Base-by-base conservation (phyloP, 208 protist species). In the Tritrichomonas musculus region DNA sequence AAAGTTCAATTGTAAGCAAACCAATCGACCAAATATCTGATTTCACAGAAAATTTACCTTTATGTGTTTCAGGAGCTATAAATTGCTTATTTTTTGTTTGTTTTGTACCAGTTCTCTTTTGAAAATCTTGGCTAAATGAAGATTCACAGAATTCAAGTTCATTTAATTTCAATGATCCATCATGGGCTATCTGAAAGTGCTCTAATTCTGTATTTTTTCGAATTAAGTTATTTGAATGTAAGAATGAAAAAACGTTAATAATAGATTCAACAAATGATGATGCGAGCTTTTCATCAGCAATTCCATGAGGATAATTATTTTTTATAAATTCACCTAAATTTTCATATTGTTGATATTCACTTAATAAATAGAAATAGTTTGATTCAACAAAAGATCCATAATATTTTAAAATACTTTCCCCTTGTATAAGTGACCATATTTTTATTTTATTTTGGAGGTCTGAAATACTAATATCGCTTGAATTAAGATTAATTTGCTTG, bases 1-100 rank as follows among this genome's bases (percentile, higher is more conserved):
- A 94, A 2, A 96, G 64, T 92, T 96, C 96, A n/a, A 96, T 94
- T 1, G 95, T 94, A 1, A 93, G 95, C 60, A 96, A 96, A 27
- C 96, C 96, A 36, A 96, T 60, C 27, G 94, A 94, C 96, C 96
- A 96, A 27, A 96, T 94, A 93, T 96, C 96, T 33, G 94, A 93
- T 57, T 95, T 96, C 20, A 60, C 36, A 65, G 95, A 69, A 49
- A 3, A 44, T 47, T 60, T 55, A 36, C 94, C 55, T 27, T 73
- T 94, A 72, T 95, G 95, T 9, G 96, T 93, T 84, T 96, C 95
- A 41, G 95, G 95, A 39, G 95, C 95, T 95, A 96, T 96, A 94
- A 94, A 96, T 57, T 93, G 95, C 39, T 14, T 20, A 50, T 47
- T 20, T 5, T 94, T 93, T 47, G 95, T 88, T 50, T 95, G 95